A percentile compares a stretch with the other conserved stretches of the same genome.
phyloP scores from a whole-genome alignment of 139 green algal genomes.

The Coelastrella sp. region DNA sequence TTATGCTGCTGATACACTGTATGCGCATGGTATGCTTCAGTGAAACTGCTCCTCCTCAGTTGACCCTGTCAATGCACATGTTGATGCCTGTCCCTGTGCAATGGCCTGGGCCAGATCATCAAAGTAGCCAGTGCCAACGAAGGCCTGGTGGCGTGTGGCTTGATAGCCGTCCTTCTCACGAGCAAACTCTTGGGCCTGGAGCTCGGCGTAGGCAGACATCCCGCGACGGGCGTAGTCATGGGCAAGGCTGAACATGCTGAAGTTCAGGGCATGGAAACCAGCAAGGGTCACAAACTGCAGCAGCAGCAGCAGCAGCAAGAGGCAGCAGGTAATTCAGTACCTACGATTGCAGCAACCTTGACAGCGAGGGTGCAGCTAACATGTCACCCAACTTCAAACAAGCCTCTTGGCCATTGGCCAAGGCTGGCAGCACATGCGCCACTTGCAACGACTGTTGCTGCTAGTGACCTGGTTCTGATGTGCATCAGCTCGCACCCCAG shows the following conservation, averaged over 20 bases:
- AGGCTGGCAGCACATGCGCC: neutral
- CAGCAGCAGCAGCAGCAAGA: slow-evolving; percentile 30
- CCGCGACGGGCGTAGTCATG: slow-evolving; percentile 72
- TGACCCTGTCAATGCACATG: slow-evolving; percentile 74
- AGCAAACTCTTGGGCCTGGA: slow-evolving; percentile 85
- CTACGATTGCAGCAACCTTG: neutral
- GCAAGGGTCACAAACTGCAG: slow-evolving; percentile 90
- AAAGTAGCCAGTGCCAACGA: slow-evolving; percentile 88
- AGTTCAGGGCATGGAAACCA: slow-evolving; percentile 91
- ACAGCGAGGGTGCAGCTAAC: neutral
- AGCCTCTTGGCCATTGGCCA: neutral
- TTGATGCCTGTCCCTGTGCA: slow-evolving; percentile 62
- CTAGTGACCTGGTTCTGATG: neutral
- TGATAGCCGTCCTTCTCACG: slow-evolving; percentile 69
- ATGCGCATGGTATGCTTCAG: neutral
- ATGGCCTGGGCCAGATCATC: slow-evolving; percentile 53
- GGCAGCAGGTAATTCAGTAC: neutral
- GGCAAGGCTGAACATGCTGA: slow-evolving; percentile 83
- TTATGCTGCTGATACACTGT: neutral
- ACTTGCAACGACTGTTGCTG: neutral
- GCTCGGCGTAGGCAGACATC: slow-evolving; percentile 86
- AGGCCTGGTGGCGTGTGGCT: slow-evolving; percentile 62
- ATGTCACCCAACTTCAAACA: neutral
- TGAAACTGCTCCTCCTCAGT: slow-evolving; percentile 86
- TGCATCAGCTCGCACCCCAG: neutral